phyloP scores from a whole-genome alignment of 1,139 yeast genomes.

The Yamadazyma sp. region DNA sequence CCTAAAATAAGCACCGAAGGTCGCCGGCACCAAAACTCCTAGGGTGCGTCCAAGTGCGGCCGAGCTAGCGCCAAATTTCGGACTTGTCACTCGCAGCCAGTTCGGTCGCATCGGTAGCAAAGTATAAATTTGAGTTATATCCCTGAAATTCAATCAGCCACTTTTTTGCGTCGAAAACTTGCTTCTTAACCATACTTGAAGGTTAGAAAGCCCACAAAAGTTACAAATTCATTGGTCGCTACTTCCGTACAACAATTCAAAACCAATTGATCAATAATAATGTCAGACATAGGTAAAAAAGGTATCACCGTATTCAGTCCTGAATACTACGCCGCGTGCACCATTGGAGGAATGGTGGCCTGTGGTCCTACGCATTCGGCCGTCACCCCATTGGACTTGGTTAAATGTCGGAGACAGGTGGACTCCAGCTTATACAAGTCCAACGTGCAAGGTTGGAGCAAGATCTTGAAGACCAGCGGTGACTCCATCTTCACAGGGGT shows the following conservation, averaged over 20 bases:
- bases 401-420: constrained; percentile 91
- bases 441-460: constrained; percentile 74
- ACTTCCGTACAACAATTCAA: no score
- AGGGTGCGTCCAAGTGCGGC: not conserved
- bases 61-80: not conserved
- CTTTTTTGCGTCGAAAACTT: no score
- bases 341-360: constrained; percentile 85
- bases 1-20: no score
- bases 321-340: constrained; percentile 81
- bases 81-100: constrained; percentile 1
- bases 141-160: no score
- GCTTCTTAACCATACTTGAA: no score
- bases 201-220: no score
- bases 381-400: constrained; percentile 89
- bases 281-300: constrained; percentile 4
- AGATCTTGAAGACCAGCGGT: constrained; percentile 74
- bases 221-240: no score
- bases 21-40: no score
- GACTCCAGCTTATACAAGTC: constrained; percentile 68
- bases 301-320: constrained; percentile 58
- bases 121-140: no score
- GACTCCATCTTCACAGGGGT: constrained; percentile 80
- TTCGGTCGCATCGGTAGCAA: not conserved
- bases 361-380: constrained; percentile 96
- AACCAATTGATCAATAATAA: not conserved